Evolutionary conservation across 495 filamentous ascomycete genomes (phyloP), one percentile per base, ranked within the genome.

Genomic region (Xylaria nigripes): DNA sequence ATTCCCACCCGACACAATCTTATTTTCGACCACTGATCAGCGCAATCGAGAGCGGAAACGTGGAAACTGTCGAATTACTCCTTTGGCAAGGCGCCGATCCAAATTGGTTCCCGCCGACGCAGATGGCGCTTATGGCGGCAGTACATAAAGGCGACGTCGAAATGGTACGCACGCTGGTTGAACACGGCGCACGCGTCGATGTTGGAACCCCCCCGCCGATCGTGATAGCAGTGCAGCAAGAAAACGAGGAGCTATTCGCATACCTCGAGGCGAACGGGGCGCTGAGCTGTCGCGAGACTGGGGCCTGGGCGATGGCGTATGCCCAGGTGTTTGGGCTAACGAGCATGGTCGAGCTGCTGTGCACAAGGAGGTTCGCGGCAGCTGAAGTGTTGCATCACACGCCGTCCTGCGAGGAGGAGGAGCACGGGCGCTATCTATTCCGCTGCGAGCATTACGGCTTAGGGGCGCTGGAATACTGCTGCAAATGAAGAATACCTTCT

Each of bases 81-180:
- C 46, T 59, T 3, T 47, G 51, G 45, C 50, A 52, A 21, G 57
- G 57, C 12, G 57, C 57, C 6, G 57, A 59, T 41, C 51, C 57
- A 30, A 59, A 55, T 34, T 59, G 53, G 51, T 59, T 54, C 48
- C 50, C 50, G 27, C 13, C 57, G 6, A 54, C 50, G 16, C 38
- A 42, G 16, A 72, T 66, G n/a, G 65, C 70, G n/a, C 64, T 72
- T 7, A 59, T 70, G 45, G 61, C 64, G 0, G 68, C 69, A 51
- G 58, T 72, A 25, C 29, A 51, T 21, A 61, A 58, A 22, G 63
- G 69, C 42, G 49, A 63, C 38, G 55, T 62, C 3, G 47, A 32
- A 32, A 66, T 71, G 42, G 60, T 70, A 0, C 66, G 66, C 43
- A 42, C 46, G 6, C 61, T 72, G 15, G 25, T 70, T 42, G 48